Percentiles rank a stretch among this genome's conserved stretches.
Evolutionary conservation across 768 basidiomycete species (phyloP).

Genomic region (Podaxis sp.): DNA sequence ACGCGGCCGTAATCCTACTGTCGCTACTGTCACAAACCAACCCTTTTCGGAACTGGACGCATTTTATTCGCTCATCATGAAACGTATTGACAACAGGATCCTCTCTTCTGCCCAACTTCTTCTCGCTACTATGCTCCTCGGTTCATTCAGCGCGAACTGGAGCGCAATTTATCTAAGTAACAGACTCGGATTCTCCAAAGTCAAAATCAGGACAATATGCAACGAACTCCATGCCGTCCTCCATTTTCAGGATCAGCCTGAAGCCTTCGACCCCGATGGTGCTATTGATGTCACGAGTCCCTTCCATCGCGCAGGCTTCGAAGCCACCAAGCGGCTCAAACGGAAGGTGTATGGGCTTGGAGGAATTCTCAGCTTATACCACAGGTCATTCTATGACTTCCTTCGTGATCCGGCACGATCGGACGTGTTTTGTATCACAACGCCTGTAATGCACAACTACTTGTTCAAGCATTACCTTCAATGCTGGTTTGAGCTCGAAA

Average conservation of each 20-base stretch:
- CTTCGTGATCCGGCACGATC: background rate
- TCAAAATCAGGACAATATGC: background rate
- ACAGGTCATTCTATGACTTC: background rate
- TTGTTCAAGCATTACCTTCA: background rate
- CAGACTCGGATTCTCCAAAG: background rate
- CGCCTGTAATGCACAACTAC: background rate
- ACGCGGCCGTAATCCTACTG: background rate
- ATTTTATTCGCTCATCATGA: slow-evolving; percentile 18
- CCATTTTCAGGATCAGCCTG: background rate
- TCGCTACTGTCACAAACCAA: background rate
- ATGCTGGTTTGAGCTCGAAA: background rate
- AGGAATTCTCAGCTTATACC: background rate
- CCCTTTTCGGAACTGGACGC: slow-evolving; percentile 18
- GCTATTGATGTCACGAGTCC: background rate
- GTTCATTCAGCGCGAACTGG: background rate
- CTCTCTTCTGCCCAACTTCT: background rate
- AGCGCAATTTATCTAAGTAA: background rate
- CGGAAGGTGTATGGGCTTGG: background rate
- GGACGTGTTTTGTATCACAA: background rate
- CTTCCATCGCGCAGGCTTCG: background rate
- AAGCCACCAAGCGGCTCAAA: background rate
- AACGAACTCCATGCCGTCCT: background rate
- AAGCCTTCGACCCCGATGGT: background rate
- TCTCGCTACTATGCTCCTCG: background rate
- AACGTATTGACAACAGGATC: background rate